These are phyloP conservation scores for Ceratopteris richardii DNA, from an alignment of 75 land plant species.

Conservation along the genomic window DNA sequence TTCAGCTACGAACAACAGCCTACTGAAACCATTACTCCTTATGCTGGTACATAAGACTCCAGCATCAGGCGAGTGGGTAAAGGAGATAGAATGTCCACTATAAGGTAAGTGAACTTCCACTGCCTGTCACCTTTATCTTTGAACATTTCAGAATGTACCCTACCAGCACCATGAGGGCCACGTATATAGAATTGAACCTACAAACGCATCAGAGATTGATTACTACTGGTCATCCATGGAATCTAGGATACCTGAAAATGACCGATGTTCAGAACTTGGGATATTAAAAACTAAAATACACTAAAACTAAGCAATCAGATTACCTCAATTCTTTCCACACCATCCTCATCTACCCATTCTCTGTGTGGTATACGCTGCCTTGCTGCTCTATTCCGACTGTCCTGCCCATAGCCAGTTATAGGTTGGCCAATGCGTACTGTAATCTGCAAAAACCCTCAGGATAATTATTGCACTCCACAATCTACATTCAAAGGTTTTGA, in stretches of 20 bases:
- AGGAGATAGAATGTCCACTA: slow-evolving; percentile 77
- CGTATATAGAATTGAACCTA: slow-evolving; percentile 78
- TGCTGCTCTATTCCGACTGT: slow-evolving; percentile 90
- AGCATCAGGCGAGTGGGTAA: slow-evolving; percentile 56
- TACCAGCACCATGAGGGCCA: slow-evolving; percentile 89
- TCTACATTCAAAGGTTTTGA: too few relatives aligned
- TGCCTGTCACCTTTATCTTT: slow-evolving; percentile 65
- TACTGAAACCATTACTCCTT: too few relatives aligned
- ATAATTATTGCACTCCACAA: too few relatives aligned
- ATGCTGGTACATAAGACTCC: slow-evolving; percentile 84
- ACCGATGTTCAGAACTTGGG: too few relatives aligned
- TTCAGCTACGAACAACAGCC: too few relatives aligned
- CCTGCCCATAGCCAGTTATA: slow-evolving; percentile 91
- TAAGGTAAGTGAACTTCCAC: slow-evolving; percentile 88
- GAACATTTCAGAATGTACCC: slow-evolving; percentile 80
- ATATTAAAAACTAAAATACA: too few relatives aligned
- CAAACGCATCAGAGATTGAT: too few relatives aligned
- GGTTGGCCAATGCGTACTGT: slow-evolving; percentile 77
- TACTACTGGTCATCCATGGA: too few relatives aligned
- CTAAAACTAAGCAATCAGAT: too few relatives aligned
- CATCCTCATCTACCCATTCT: slow-evolving; percentile 84
- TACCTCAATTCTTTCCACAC: slow-evolving; percentile 93
- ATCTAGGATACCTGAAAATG: too few relatives aligned
- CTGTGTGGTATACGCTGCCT: slow-evolving; percentile 75
- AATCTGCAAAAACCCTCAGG: slow-evolving; percentile 37